Base-by-base conservation (phyloP, 352 stramenopile species). In the Globisporangium polare region DNA sequence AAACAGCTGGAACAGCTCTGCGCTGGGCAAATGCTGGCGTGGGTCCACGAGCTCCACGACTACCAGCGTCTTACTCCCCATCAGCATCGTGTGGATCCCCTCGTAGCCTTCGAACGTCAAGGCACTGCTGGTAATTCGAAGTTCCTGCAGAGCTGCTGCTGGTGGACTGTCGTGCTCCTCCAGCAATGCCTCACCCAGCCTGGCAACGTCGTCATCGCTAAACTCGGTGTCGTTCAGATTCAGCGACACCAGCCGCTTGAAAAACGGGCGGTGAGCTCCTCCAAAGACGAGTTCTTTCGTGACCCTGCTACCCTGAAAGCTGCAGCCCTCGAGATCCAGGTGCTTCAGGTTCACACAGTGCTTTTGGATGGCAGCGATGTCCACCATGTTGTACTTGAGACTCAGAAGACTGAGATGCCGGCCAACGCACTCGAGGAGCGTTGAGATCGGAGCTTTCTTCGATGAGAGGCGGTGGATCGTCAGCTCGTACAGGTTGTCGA, bases 271-370 rank as follows among this genome's bases (percentile, higher is more conserved):
- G 37, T 51, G 24, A 2, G 24, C 22, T 51, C 1, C 9, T 3
- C 22, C 37, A 26, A 59, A 9, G n/a, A n/a, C n/a, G 24, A 59
- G 27, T 9, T 39, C 53, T 24, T 51, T 41, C 29, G 29, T 35
- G 7, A 41, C 9, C 3, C 24, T 59, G 37, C 24, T 39, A 9
- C 53, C 24, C 29, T 26, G 53, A 20, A 59, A 50, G 24, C 24
- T 59, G 53, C 53, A 59, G 12, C 53, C 53, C 27, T 59, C 53
- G 24, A 59, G 22, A 29, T 59, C 53, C 24, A 59, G 17, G 9
- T 59, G 53, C 37, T 59, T 49, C 15, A 59, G n/a, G 37, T 51
- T 49, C 24, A 41, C 26, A 5, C 53, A 59, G 37, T 59, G 53
- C 37, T 9, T 47, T 9, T 33, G 24, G 53, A 59, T 41, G 1